Evolutionary conservation across 192 early-diverging fungal genomes (phyloP), one percentile per base, ranked within the genome.

Genomic region (Linnemannia exigua): DNA sequence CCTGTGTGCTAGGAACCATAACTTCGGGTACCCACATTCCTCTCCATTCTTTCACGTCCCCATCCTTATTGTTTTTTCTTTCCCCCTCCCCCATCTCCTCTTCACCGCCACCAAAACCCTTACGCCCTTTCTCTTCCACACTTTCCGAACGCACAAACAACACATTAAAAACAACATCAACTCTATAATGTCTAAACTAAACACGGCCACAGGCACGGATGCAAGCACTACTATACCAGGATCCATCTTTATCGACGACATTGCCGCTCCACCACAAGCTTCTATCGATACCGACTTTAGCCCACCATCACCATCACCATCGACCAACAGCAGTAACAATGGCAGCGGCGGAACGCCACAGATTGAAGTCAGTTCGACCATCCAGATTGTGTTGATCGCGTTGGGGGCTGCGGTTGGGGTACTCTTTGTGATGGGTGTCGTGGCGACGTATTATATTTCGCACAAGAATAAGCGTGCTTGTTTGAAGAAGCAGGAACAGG

Each of bases 181-280:
- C n/a, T n/a, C n/a, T 44, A 44, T 20, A 25, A 48, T 37, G 33
- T 54, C 72, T 14, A 74, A 8, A 19, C 14, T 15, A 41, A 28
- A 36, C 33, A n/a, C 12, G 33, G 33, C 28, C 1, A 33, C 22
- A 11, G 19, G 25, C 41, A 61, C 68, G 15, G 20, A 76, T 33
- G 35, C 72, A 19, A 66, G 54, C 17, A 25, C 80, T 9, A 76
- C 77, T 41, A 47, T 77, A 17, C 81, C 81, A 25, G 81, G 81
- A 38, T 52, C 75, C 37, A 77, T 83, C 54, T 83, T 84, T 19
- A 46, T 50, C n/a, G 82, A 84, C 33, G 82, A 84, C 47, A 70
- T 70, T 20, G 54, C 58, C 28, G 25, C 75, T 12, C 38, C 82
- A 33, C 66, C 72, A 0, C 67, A 63, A 14, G 2, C 50, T 5